Conservation (phyloP, 192 early-diverging fungal genomes). For the Entomortierella parvispora region DNA sequence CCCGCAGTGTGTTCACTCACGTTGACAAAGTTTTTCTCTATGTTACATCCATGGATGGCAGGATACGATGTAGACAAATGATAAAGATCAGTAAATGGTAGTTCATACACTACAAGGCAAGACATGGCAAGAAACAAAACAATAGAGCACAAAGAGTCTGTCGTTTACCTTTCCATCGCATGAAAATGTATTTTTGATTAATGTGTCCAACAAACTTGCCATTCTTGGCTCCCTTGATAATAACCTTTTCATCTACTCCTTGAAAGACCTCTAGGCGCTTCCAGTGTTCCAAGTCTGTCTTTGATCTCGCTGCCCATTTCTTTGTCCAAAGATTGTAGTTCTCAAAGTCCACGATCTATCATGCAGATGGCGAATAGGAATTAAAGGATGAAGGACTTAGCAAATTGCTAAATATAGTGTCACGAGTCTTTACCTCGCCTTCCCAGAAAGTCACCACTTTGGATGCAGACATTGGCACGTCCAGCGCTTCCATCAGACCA, state of each 20-base stretch:
- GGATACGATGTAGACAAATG: not conserved
- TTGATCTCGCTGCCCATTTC: constrained; percentile 63
- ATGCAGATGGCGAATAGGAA: not conserved
- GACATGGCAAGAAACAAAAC: not conserved
- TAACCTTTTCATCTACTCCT: constrained; percentile 39
- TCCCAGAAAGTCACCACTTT: constrained; percentile 70
- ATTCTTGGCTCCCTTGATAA: constrained; percentile 30
- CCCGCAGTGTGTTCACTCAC: constrained; percentile 59
- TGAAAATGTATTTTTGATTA: constrained; percentile 71
- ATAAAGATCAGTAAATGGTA: too few species aligned
- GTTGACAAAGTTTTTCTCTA: constrained; percentile 69
- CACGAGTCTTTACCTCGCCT: constrained; percentile 62
- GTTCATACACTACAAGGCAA: not conserved
- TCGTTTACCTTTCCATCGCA: constrained; percentile 71
- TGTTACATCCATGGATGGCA: not conserved
- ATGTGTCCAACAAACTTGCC: constrained; percentile 58
- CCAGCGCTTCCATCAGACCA: constrained; percentile 70
- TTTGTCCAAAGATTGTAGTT: constrained; percentile 63
- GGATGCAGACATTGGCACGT: constrained; percentile 60
- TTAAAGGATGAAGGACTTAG: not conserved
- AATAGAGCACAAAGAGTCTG: not conserved
- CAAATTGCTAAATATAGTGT: too few species aligned
- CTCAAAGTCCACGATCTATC: constrained; percentile 67
- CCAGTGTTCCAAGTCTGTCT: constrained; percentile 58
- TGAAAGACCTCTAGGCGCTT: constrained; percentile 51